These are phyloP conservation scores for Sporisorium reilianum DNA, from an alignment of 1,284 basidiomycete species.

Conservation along the genomic window DNA sequence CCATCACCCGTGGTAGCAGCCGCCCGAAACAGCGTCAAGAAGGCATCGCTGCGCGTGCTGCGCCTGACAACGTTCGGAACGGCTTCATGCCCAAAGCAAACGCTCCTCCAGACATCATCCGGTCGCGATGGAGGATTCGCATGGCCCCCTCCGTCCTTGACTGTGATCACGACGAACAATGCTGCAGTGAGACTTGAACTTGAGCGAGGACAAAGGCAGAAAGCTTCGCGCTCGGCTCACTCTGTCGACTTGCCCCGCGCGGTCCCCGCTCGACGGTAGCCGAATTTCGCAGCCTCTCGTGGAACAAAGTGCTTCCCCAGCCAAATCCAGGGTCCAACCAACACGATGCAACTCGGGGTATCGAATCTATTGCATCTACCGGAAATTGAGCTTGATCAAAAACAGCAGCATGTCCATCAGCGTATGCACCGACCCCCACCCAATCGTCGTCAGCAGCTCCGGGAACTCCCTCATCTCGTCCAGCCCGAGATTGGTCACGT, in stretches of 20 bases:
- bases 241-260: constrained; percentile 8
- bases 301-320: constrained; percentile 25
- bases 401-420: constrained; percentile 74
- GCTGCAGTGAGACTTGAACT: neutral
- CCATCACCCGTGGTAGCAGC: too few relatives aligned
- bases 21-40: neutral
- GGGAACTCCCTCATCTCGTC: constrained; percentile 74
- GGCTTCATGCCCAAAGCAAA: neutral
- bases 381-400: constrained; percentile 67
- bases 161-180: too few relatives aligned
- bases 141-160: too few relatives aligned
- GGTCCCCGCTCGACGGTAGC: constrained; percentile 21
- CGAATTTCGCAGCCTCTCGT: neutral
- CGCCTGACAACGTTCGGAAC: too few relatives aligned
- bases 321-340: constrained; percentile 5
- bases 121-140: too few relatives aligned
- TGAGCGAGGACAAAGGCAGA: neutral
- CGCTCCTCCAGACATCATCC: neutral
- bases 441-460: constrained; percentile 69
- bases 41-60: neutral
- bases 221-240: neutral
- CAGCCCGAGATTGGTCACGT: constrained; percentile 73
- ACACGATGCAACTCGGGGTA: neutral
- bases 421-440: constrained; percentile 74
- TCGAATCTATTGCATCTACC: constrained; percentile 23